These are phyloP conservation scores for Erodium trifolium DNA, from an alignment of 441 rosid genomes.

Conservation along the genomic window DNA sequence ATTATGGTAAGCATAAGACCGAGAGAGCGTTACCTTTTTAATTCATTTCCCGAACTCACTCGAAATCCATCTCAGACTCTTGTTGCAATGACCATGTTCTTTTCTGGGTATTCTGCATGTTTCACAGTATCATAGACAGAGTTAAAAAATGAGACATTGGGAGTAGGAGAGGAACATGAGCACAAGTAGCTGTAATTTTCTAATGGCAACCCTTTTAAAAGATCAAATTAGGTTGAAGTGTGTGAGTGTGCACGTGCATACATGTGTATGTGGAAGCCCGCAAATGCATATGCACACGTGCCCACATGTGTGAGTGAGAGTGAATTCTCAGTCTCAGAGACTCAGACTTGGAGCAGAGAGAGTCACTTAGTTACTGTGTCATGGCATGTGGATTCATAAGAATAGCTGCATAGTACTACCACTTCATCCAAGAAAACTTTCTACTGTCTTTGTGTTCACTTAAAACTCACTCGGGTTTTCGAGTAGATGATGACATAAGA, in stretches of 20 bases:
- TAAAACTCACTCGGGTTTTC: background rate
- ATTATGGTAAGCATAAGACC: background rate
- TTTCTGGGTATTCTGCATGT: constrained; percentile 1
- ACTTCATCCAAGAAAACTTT: constrained; percentile 19
- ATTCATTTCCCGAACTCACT: background rate
- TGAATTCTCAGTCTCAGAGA: constrained; percentile 13
- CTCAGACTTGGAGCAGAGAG: constrained; percentile 4
- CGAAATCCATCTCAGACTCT: background rate
- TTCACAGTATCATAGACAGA: background rate
- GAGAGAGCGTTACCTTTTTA: background rate
- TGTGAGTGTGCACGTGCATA: constrained; percentile 69
- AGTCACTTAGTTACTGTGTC: constrained; percentile 11
- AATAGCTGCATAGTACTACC: constrained; percentile 21
- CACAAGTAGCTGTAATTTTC: constrained; percentile 13
- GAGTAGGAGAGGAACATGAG: constrained; percentile 18
- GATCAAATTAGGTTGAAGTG: constrained; percentile 39
- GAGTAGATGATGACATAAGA: background rate
- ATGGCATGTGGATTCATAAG: constrained; percentile 42
- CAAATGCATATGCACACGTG: constrained; percentile 47
- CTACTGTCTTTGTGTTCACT: constrained; percentile 20
- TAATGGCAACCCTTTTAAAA: constrained; percentile 12
- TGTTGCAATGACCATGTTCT: background rate
- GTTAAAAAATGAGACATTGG: constrained; percentile 15
- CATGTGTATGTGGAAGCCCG: constrained; percentile 72
- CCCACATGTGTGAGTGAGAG: constrained; percentile 62